A percentile compares a stretch with the other conserved stretches of the same genome.
Evolutionary conservation across 2,329 filamentous ascomycete species (phyloP).

Genomic region (Xylaria sp.): DNA sequence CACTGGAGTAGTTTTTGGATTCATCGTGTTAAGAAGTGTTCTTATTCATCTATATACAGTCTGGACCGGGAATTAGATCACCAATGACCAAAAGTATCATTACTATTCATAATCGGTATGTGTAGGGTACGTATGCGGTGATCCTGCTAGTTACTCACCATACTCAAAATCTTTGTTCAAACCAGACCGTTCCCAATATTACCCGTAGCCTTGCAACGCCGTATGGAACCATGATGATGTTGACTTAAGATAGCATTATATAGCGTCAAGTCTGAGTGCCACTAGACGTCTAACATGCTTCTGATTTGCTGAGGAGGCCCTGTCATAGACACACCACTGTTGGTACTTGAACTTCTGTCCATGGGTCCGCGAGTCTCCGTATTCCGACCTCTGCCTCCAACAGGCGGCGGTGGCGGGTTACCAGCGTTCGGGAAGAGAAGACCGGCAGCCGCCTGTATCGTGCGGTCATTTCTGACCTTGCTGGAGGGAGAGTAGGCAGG

Average conservation of each 20-base stretch:
- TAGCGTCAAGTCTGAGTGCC: neutral
- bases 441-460: constrained; percentile 56
- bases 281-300: constrained; percentile 68
- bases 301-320: constrained; percentile 64
- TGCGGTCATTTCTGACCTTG: constrained; percentile 57
- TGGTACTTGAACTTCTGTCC: constrained; percentile 58
- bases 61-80: neutral
- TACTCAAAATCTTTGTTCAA: constrained; percentile 2
- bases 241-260: neutral
- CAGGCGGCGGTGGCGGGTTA: constrained; percentile 24
- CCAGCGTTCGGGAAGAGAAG: constrained; percentile 60
- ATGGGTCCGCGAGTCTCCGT: constrained; percentile 42
- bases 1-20: neutral
- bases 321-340: constrained; percentile 58
- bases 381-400: constrained; percentile 44
- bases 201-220: constrained; percentile 28
- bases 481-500: constrained; percentile 51
- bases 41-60: constrained; percentile 17
- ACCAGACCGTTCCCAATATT: neutral
- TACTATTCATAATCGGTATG: constrained; percentile 13
- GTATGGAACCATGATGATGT: constrained; percentile 18
- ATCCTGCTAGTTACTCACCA: constrained; percentile 1
- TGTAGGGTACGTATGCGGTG: neutral
- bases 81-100: constrained; percentile 5
- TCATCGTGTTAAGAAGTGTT: neutral